Evolutionary conservation across 2,329 filamentous ascomycete species (phyloP).

Genomic region (Ophiostoma piceae): DNA sequence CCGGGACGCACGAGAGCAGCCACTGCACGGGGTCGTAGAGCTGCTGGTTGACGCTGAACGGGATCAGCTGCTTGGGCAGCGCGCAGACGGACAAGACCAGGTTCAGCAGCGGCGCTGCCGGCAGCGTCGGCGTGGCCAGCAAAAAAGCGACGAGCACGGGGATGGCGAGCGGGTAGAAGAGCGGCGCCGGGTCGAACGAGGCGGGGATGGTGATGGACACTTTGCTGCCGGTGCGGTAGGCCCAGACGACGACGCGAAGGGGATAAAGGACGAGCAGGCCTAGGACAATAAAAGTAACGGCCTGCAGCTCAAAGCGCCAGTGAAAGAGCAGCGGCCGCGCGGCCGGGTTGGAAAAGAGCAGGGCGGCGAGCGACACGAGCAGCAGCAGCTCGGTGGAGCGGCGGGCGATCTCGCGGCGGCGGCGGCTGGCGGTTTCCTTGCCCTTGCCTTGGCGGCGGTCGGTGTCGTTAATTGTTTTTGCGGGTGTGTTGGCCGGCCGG

Average conservation of each 20-base stretch:
- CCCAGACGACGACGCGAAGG: constrained; percentile 45
- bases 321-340: constrained; percentile 43
- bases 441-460: constrained; percentile 28
- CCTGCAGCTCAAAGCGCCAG: constrained; percentile 46
- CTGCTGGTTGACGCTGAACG: constrained; percentile 52
- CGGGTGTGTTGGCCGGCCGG: too few species aligned
- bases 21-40: constrained; percentile 69
- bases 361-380: constrained; percentile 44
- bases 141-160: constrained; percentile 73
- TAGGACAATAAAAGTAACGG: constrained; percentile 36
- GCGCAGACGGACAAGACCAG: constrained; percentile 75
- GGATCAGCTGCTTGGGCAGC: constrained; percentile 67
- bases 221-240: constrained; percentile 26
- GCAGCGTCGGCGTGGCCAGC: constrained; percentile 60
- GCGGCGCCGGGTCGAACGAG: constrained; percentile 82
- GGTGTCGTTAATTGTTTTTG: constrained; percentile 18
- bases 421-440: constrained; percentile 35
- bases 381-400: constrained; percentile 50
- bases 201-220: constrained; percentile 55
- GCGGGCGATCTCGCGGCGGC: constrained; percentile 48
- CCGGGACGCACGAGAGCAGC: constrained; percentile 62
- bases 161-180: constrained; percentile 77
- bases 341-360: constrained; percentile 45
- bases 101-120: constrained; percentile 46
- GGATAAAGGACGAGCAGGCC: constrained; percentile 53